Evolutionary conservation across 805 yeast species (phyloP), one percentile per base, ranked within the genome.

Genomic region (Naumovozyma dairenensis): DNA sequence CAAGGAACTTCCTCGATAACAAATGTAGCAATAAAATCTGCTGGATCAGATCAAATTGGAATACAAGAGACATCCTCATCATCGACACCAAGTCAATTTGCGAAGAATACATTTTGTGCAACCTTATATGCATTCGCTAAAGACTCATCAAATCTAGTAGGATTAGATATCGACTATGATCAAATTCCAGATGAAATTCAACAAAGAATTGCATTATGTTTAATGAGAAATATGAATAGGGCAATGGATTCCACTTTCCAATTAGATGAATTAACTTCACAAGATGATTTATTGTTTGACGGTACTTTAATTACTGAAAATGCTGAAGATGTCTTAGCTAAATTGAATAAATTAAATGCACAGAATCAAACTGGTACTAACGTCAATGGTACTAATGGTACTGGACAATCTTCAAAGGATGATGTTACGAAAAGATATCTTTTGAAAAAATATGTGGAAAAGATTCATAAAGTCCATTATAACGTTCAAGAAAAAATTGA

Each of bases 161-260:
- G 76, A 6, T 56, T 84, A 25, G 92, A 80, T 44, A 64, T 81
- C 34, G 89, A 82, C 46, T 67, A 67, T 37, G 76, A 67, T 16
- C 58, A 63, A 15, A 66, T 81, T 43, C 77, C 86, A 10, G 71
- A 69, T 34, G 63, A 67, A 31, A 67, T 79, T 43, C 75, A 72
- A 47, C 82, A 84, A 28, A 72, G 76, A 47, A 71, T 86, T 35
- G 92, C 94, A 1, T 67, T 82, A 30, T 76, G 80, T 46, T 73
- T 92, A 30, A 77, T 86, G 80, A 72, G 80, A 46, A 87, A 87
- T 55, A 78, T 85, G 79, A 85, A 78, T 46, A 57, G 62, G 28
- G 63, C 70, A n/a, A 58, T 79, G 38, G 57, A 59, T 21, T 43
- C 57, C 12, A 51, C 51, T 20, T 55, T 49, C 37, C 49, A 42